A percentile compares a stretch with the other conserved stretches of the same genome.
phyloP scores from a whole-genome alignment of 129 eudicot genomes.

The Oenanthe sinensis region DNA sequence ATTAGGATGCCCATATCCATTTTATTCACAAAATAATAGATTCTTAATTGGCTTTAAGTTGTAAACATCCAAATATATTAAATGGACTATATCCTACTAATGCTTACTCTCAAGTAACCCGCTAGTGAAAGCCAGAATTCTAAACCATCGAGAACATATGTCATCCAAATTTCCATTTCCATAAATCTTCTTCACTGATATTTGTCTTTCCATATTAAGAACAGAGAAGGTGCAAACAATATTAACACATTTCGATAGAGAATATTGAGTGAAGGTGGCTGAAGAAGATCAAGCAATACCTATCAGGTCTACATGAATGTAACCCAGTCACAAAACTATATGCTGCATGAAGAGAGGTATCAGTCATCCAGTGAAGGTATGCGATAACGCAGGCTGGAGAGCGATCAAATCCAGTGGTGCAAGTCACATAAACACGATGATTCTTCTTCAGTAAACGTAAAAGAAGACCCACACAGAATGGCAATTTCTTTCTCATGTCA shows the following conservation, averaged over 20 bases:
- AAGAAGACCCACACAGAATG: slow-evolving; percentile 90
- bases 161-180: not conserved
- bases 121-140: not conserved
- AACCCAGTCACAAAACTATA: slow-evolving; percentile 73
- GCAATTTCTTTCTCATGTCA: slow-evolving; percentile 87
- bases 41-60: not conserved
- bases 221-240: not conserved
- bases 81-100: not conserved
- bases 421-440: slow-evolving; percentile 80
- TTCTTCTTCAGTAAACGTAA: slow-evolving; percentile 80
- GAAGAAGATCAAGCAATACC: slow-evolving; percentile 30
- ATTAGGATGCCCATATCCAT: not conserved
- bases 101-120: not conserved
- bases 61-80: not conserved
- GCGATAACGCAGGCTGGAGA: slow-evolving; percentile 92
- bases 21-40: not conserved
- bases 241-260: not conserved
- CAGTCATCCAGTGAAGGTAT: slow-evolving; percentile 99
- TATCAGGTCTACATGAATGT: slow-evolving; percentile 81
- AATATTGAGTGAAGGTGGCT: not conserved
- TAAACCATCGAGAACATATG: not conserved
- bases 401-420: slow-evolving; percentile 89
- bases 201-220: not conserved
- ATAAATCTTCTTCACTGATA: not conserved
- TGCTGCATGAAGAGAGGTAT: slow-evolving; percentile 93